phyloP scores from a whole-genome alignment of 169 alveolate species.

The Cryptosporidium viatorum region DNA sequence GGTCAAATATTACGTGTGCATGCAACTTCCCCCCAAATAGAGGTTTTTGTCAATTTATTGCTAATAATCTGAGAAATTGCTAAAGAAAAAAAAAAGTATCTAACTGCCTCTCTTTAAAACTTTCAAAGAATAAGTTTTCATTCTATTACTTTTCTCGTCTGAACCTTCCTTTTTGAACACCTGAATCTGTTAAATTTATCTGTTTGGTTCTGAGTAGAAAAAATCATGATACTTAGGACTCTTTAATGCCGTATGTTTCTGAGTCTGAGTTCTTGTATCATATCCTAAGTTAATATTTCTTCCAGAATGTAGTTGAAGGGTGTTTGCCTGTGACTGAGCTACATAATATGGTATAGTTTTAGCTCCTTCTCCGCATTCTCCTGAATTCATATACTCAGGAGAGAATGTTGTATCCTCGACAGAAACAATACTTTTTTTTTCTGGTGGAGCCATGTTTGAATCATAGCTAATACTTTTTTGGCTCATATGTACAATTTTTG shows the following conservation, averaged over 20 bases:
- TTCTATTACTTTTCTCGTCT: neutral
- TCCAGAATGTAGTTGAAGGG: constrained; percentile 58
- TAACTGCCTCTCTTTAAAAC: neutral
- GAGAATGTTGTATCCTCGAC: constrained; percentile 65
- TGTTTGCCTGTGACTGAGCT: constrained; percentile 74
- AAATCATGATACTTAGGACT: constrained; percentile 55
- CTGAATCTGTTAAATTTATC: neutral
- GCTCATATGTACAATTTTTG: constrained; percentile 26
- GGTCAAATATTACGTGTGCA: neutral
- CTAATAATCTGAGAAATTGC: neutral
- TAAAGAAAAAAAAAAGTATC: too few relatives aligned
- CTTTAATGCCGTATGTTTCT: neutral
- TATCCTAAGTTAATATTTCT: constrained; percentile 14
- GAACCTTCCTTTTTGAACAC: neutral
- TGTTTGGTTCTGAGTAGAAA: constrained; percentile 40
- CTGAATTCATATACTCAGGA: constrained; percentile 47
- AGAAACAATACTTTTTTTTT: constrained; percentile 40
- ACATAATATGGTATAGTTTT: constrained; percentile 27
- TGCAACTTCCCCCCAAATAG: neutral
- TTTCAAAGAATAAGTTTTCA: too few relatives aligned
- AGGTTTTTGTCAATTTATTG: neutral
- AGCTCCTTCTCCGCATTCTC: constrained; percentile 2
- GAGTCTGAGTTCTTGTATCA: constrained; percentile 22
- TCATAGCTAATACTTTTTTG: constrained; percentile 14
- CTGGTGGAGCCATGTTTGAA: constrained; percentile 20